These are phyloP conservation scores for Penicillium corylophilum DNA, from an alignment of 2,329 filamentous ascomycete species.

Conservation along the genomic window DNA sequence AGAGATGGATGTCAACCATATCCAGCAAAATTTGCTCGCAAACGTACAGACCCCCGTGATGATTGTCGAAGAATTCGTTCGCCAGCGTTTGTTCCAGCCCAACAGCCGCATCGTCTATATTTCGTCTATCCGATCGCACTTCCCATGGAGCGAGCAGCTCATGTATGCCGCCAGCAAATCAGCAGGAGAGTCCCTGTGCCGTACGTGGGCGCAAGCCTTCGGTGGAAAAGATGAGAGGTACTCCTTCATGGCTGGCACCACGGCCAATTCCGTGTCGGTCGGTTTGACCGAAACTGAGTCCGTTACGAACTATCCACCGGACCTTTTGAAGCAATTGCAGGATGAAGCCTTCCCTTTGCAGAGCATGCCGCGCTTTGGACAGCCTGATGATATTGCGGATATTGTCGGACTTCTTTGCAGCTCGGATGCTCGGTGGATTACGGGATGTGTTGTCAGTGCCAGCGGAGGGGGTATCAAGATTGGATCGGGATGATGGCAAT, in stretches of 20 bases:
- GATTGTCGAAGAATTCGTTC: background rate
- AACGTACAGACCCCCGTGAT: background rate
- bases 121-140: background rate
- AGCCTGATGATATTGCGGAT: background rate
- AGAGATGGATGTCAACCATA: background rate
- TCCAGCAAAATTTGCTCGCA: background rate
- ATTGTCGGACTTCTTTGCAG: background rate
- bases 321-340: background rate
- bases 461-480: background rate
- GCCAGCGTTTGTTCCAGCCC: background rate
- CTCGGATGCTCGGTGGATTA: background rate
- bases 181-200: background rate
- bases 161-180: background rate
- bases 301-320: background rate
- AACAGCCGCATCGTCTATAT: conserved; percentile 1
- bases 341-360: background rate
- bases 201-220: background rate
- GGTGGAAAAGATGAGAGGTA: background rate
- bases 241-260: background rate
- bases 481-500: background rate
- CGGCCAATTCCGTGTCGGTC: background rate
- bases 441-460: background rate
- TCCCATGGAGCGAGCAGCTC: background rate
- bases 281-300: background rate
- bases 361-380: background rate